Base-by-base conservation (phyloP, 2,329 filamentous ascomycete species). In the Beauveria varroae region DNA sequence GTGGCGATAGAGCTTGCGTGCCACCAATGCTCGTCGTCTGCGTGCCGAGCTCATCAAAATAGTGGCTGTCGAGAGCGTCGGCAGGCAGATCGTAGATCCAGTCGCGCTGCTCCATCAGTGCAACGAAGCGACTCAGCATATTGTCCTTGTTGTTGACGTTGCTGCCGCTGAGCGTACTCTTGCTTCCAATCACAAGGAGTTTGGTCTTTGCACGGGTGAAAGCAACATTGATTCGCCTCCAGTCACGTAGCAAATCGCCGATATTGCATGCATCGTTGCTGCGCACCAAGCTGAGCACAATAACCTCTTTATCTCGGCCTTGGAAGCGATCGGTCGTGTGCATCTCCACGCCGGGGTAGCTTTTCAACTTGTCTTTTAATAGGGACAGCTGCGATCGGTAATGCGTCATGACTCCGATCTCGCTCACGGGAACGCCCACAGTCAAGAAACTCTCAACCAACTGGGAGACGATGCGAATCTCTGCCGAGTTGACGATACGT, bases 291-390 rank as follows among this genome's bases (percentile, higher is more conserved):
- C 86, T 91, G 9, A 99, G 82, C 16, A 99, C 85, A 0, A 98
- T 84, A 3, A 96, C 87, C 70, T 96, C 92, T 72, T 99, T 99
- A 75, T 99, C 95, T 10, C 95, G 85, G 7, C 95, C 95, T 72
- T 99, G 95, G 74, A 96, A 99, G 50, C 93, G 91, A 75, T 99
- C 95, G 3, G 95, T 93, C 0, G 95, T 98, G 74, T 99, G 92
- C 82, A 98, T 92, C 74, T 99, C 95, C 1, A 99, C 86, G 2
- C 84, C 83, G 0, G 79, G 62, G 67, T 80, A 74, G 47, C 76
- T 78, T 37, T 85, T 84, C 40, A 96, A 83, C 12, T 81, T 81
- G 63, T 93, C 85, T 65, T 90, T 90, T 1, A 99, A 81, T 2
- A 96, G 79, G 0, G 91, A 87, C 1, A 99, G 85, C 73, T 99